Evolutionary conservation across 306 rosid genomes (phyloP).

Genomic region (Trifolium repens): DNA sequence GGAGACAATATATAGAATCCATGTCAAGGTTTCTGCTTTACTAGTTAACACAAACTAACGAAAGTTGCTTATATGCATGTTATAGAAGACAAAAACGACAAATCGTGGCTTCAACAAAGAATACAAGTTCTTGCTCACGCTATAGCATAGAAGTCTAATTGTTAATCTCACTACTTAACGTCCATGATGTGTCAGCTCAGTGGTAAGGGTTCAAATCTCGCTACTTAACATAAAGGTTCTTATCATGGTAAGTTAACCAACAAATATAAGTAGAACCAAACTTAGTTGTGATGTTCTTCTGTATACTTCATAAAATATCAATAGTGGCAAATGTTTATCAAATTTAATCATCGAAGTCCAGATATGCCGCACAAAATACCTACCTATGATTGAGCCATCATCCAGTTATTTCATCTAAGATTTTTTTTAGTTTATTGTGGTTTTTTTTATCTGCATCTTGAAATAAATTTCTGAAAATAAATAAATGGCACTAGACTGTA

Average conservation of each 20-base stretch:
- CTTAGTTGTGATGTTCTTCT: neutral
- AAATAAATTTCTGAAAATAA: constrained; percentile 29
- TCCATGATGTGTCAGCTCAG: too few species aligned
- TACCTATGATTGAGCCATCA: constrained; percentile 5
- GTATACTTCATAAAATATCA: neutral
- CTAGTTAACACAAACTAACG: too few species aligned
- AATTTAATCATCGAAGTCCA: constrained; percentile 4
- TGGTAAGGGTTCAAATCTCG: too few species aligned
- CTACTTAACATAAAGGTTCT: too few species aligned
- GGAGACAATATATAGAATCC: neutral
- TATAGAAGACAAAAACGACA: too few species aligned
- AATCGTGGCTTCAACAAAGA: too few species aligned
- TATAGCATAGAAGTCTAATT: neutral
- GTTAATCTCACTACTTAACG: neutral
- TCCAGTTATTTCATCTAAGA: neutral
- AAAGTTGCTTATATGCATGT: too few species aligned
- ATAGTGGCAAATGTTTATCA: too few species aligned
- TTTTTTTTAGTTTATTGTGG: neutral
- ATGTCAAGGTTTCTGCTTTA: too few species aligned
- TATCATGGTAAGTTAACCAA: neutral
- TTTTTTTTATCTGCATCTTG: neutral
- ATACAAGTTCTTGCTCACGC: neutral
- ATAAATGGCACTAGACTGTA: constrained; percentile 1
- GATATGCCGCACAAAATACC: constrained; percentile 3
- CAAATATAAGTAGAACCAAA: neutral